A percentile compares a stretch with the other conserved stretches of the same genome.
These are phyloP conservation scores for Dovyalis caffra DNA, from an alignment of 345 rosid genomes.

Conservation along the genomic window DNA sequence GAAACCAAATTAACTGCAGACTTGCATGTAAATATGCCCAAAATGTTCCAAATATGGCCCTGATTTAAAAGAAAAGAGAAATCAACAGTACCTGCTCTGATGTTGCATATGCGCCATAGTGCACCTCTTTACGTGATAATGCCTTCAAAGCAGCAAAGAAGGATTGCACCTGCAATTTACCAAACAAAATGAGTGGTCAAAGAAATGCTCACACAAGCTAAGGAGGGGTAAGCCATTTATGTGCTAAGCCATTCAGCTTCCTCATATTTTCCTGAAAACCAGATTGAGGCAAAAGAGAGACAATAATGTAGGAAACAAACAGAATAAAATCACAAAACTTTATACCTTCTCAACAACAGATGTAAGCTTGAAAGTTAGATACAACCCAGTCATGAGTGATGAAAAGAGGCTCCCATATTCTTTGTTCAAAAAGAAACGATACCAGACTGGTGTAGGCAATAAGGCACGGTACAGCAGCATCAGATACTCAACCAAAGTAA, in stretches of 20 bases:
- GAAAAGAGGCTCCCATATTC: slow-evolving; percentile 88
- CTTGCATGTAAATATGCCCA: background rate
- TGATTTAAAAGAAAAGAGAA: background rate
- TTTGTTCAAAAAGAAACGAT: slow-evolving; percentile 80
- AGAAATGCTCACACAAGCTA: background rate
- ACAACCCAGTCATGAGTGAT: slow-evolving; percentile 73
- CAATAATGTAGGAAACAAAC: background rate
- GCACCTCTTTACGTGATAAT: slow-evolving; percentile 86
- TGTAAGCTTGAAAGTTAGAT: slow-evolving; percentile 77
- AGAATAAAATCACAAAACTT: background rate
- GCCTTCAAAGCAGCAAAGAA: slow-evolving; percentile 88
- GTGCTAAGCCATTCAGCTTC: background rate
- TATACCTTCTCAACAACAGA: slow-evolving; percentile 77
- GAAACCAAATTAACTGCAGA: background rate
- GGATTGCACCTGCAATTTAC: slow-evolving; percentile 65
- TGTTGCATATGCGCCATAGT: slow-evolving; percentile 97
- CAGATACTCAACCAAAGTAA: slow-evolving; percentile 70
- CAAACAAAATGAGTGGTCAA: background rate
- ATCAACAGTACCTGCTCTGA: slow-evolving; percentile 74
- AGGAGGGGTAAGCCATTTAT: slow-evolving; percentile 2
- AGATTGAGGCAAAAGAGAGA: background rate
- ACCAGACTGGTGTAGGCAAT: slow-evolving; percentile 87
- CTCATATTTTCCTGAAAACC: background rate
- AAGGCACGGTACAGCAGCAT: slow-evolving; percentile 73
- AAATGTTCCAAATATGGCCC: background rate